Conservation (phyloP, 73 alveolate genomes). For the Stentor coeruleus region DNA sequence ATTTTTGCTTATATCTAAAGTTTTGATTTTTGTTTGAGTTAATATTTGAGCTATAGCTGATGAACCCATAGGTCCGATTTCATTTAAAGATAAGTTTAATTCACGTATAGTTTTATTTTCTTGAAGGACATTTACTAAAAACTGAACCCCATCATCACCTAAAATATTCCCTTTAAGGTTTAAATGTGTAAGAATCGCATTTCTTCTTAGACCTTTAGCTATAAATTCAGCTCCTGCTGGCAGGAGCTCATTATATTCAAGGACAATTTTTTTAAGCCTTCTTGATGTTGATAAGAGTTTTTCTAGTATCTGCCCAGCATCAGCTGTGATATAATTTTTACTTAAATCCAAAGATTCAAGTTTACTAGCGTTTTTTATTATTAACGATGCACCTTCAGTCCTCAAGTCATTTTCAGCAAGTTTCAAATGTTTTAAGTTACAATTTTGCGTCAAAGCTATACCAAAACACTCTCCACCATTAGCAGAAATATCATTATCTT, state of each 20-base stretch:
- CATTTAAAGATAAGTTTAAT: slow-evolving; percentile 83
- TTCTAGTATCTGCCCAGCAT: slow-evolving; percentile 79
- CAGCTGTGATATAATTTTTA: slow-evolving; percentile 81
- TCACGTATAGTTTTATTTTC: slow-evolving; percentile 68
- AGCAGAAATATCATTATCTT: slow-evolving; percentile 90
- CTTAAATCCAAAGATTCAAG: slow-evolving; percentile 77
- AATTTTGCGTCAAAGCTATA: slow-evolving; percentile 84
- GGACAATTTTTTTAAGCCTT: slow-evolving; percentile 63
- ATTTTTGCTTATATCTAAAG: slow-evolving; percentile 74
- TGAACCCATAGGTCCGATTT: slow-evolving; percentile 84
- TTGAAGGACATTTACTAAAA: slow-evolving; percentile 62
- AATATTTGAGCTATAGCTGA: slow-evolving; percentile 81
- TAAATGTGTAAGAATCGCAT: slow-evolving; percentile 49
- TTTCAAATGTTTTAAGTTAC: slow-evolving; percentile 68
- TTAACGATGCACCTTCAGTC: slow-evolving; percentile 92
- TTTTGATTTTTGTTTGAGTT: slow-evolving; percentile 62
- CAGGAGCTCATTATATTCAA: slow-evolving; percentile 88
- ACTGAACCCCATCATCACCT: slow-evolving; percentile 63
- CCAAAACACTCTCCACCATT: slow-evolving; percentile 98
- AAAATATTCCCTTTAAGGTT: slow-evolving; percentile 64
- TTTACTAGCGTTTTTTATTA: slow-evolving; percentile 73
- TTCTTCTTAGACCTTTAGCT: slow-evolving; percentile 79
- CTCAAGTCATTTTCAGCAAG: slow-evolving; percentile 91
- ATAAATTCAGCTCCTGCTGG: slow-evolving; percentile 86
- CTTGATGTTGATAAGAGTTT: slow-evolving; percentile 60